phyloP scores from a whole-genome alignment of 1,284 basidiomycete genomes.

The Tremellales sp. region DNA sequence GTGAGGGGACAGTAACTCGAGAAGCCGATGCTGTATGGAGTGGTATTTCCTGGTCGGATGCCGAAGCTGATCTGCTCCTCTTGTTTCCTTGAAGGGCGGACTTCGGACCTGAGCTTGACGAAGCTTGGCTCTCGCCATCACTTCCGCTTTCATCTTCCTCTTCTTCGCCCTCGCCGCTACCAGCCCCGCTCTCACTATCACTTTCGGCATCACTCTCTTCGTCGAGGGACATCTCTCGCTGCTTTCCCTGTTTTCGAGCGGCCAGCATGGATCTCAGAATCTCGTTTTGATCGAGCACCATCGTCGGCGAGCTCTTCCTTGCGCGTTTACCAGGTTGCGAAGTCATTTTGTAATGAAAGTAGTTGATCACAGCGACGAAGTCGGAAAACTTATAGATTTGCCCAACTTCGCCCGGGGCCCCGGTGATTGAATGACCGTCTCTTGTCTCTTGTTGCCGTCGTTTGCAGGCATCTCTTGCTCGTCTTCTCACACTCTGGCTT shows the following conservation, averaged over 20 bases:
- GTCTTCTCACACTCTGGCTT: background rate
- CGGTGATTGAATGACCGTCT: background rate
- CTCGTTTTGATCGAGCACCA: conserved; percentile 36
- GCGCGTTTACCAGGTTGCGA: too few species aligned
- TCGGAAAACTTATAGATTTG: too few species aligned
- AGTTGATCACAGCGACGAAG: too few species aligned
- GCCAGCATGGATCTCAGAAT: conserved; percentile 42
- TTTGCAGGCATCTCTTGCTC: background rate
- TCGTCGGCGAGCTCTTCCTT: background rate
- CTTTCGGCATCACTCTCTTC: conserved; percentile 12
- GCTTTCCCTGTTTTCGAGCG: conserved; percentile 42
- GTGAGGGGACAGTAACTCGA: conserved; percentile 22
- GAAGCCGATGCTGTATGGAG: conserved; percentile 20
- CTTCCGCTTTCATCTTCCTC: conserved; percentile 11
- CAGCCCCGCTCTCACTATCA: conserved; percentile 8
- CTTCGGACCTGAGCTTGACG: background rate
- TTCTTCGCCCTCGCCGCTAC: conserved; percentile 11
- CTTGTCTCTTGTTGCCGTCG: background rate
- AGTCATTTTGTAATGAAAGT: too few species aligned
- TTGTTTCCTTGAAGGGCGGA: conserved; percentile 5
- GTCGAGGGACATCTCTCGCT: conserved; percentile 17
- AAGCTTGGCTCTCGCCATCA: background rate
- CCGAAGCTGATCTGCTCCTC: conserved; percentile 3
- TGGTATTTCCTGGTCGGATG: background rate
- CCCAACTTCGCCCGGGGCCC: too few species aligned